These are phyloP conservation scores for Xylariaceae sp. DNA, from an alignment of 2,329 filamentous ascomycete genomes.

Conservation along the genomic window DNA sequence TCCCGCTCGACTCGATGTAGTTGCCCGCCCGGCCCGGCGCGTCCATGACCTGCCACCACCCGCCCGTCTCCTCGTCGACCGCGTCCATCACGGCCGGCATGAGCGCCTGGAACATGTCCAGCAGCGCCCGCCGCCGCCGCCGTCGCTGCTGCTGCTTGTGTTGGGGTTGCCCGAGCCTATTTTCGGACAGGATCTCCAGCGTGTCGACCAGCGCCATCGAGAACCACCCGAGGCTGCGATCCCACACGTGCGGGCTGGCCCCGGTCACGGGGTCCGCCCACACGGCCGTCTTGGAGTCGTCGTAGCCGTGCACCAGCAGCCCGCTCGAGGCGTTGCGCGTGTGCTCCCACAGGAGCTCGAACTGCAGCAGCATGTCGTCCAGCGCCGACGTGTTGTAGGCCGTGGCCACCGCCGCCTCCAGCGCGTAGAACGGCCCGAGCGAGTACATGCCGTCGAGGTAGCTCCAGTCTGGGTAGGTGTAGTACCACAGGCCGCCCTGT, in stretches of 20 bases:
- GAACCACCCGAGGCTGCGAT: constrained; percentile 31
- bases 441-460: constrained; percentile 49
- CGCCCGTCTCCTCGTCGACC: constrained; percentile 22
- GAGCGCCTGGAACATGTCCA: constrained; percentile 15
- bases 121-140: constrained; percentile 5
- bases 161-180: constrained; percentile 1
- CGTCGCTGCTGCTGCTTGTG: constrained; percentile 2
- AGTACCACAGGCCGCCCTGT: constrained; percentile 31
- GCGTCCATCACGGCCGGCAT: constrained; percentile 16
- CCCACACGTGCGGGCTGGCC: constrained; percentile 29
- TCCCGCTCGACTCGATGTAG: constrained; percentile 30
- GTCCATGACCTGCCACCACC: constrained; percentile 32
- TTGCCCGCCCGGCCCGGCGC: constrained; percentile 19
- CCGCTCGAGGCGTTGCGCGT: constrained; percentile 17
- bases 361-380: constrained; percentile 20
- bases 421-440: constrained; percentile 32
- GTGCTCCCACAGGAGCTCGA: constrained; percentile 22
- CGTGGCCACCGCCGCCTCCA: constrained; percentile 18
- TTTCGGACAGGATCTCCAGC: constrained; percentile 20
- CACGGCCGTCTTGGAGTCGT: constrained; percentile 23
- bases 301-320: constrained; percentile 29
- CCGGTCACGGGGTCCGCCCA: constrained; percentile 29
- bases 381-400: constrained; percentile 6
- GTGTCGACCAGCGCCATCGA: constrained; percentile 29
- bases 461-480: constrained; percentile 40